These are phyloP conservation scores for Triticum aestivum DNA, from an alignment of 176 grass and related monocot species.

Conservation along the genomic window DNA sequence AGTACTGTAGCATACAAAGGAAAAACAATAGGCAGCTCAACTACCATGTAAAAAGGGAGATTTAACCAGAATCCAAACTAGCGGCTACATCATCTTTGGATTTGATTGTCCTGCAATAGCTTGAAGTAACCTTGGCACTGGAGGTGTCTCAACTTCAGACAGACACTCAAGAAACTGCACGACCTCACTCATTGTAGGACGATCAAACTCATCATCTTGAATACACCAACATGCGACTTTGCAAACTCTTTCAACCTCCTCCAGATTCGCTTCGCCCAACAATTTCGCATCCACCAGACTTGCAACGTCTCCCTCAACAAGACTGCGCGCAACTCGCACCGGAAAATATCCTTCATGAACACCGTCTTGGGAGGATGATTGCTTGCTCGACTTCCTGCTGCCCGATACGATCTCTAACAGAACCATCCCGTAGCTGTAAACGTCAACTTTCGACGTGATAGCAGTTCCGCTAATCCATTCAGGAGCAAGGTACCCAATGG, in stretches of 20 bases:
- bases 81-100: neutral
- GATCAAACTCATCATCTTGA: neutral
- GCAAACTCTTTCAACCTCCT: neutral
- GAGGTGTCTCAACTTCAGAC: neutral
- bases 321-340: neutral
- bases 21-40: neutral
- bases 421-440: neutral
- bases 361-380: neutral
- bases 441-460: neutral
- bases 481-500: neutral
- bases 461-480: neutral
- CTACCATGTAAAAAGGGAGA: no score
- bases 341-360: neutral
- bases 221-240: neutral
- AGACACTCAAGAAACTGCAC: neutral
- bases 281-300: neutral
- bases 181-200: neutral
- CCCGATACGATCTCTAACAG: neutral
- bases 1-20: no score
- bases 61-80: neutral
- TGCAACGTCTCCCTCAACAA: neutral
- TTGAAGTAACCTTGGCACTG: neutral
- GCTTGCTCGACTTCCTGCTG: neutral
- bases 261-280: neutral
- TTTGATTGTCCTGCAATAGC: neutral